Percentiles rank a stretch among this genome's conserved stretches.
phyloP scores from a whole-genome alignment of 257 asterid species.

The Nicotiana noctiflora region DNA sequence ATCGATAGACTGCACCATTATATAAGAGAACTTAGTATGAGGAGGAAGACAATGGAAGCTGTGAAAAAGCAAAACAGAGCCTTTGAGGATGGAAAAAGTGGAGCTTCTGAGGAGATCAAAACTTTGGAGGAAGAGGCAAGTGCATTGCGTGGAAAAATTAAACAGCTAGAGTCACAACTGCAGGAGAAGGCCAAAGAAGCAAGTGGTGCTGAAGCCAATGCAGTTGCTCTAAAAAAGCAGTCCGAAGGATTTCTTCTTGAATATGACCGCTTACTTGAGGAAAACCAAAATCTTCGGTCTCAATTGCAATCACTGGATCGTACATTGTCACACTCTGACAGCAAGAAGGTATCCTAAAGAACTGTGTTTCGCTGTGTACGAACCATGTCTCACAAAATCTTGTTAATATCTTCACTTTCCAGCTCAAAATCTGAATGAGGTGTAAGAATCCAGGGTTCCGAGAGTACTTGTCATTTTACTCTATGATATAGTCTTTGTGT shows the following conservation, averaged over 20 bases:
- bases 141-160: constrained; percentile 34
- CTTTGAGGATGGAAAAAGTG: constrained; percentile 45
- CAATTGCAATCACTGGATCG: constrained; percentile 68
- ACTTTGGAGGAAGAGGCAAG: constrained; percentile 52
- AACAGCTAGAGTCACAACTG: constrained; percentile 50
- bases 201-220: constrained; percentile 57
- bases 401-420: background rate
- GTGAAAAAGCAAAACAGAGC: constrained; percentile 60
- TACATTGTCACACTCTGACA: constrained; percentile 52
- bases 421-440: background rate
- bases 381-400: background rate
- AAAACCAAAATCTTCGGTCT: constrained; percentile 69
- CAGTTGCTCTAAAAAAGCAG: constrained; percentile 70
- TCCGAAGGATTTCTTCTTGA: constrained; percentile 87
- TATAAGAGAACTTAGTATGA: constrained; percentile 66
- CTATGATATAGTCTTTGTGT: background rate
- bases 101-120: constrained; percentile 36
- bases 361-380: background rate
- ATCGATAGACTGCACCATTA: constrained; percentile 81
- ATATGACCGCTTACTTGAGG: constrained; percentile 79
- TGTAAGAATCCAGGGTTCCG: background rate
- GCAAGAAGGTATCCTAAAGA: constrained; percentile 60
- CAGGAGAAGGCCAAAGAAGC: constrained; percentile 52
- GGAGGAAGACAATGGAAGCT: constrained; percentile 68
- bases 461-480: background rate